Percentiles rank a stretch among this genome's conserved stretches.
Evolutionary conservation across 352 stramenopile species (phyloP).

Genomic region (Plasmopara muralis): DNA sequence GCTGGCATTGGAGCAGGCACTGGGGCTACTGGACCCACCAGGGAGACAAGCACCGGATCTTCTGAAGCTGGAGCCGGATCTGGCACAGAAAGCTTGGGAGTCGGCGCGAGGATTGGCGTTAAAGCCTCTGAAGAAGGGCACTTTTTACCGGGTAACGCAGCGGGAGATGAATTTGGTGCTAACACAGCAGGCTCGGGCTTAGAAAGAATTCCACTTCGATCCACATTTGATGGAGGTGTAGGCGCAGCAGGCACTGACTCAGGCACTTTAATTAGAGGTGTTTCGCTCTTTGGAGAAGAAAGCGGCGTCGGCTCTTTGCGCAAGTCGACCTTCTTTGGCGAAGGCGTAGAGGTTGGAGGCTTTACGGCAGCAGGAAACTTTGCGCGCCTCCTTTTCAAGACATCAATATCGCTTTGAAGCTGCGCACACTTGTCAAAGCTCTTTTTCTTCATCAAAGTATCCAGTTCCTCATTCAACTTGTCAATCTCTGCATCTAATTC

Average conservation of each 20-base stretch:
- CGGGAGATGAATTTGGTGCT: constrained; percentile 42
- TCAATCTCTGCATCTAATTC: constrained; percentile 79
- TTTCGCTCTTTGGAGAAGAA: constrained; percentile 22
- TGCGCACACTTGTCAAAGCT: constrained; percentile 82
- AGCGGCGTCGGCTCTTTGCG: constrained; percentile 14
- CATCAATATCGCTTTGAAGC: constrained; percentile 81
- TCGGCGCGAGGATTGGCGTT: neutral
- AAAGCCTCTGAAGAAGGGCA: constrained; percentile 2
- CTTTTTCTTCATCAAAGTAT: constrained; percentile 67
- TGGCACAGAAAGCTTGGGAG: neutral
- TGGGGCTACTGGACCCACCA: neutral
- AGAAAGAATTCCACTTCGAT: constrained; percentile 22
- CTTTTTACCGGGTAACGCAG: constrained; percentile 37
- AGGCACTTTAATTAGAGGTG: constrained; percentile 10
- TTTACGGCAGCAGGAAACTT: constrained; percentile 43
- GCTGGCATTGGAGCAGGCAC: constrained; percentile 1
- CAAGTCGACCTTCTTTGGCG: constrained; percentile 22
- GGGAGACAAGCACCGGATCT: too few species aligned
- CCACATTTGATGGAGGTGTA: constrained; percentile 28
- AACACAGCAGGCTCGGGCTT: constrained; percentile 9
- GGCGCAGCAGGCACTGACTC: constrained; percentile 13
- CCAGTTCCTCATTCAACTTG: constrained; percentile 60
- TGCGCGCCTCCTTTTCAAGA: constrained; percentile 59
- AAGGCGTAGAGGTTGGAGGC: constrained; percentile 23
- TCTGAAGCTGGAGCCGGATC: neutral